These are phyloP conservation scores for Ceratocystis cacaofunesta DNA, from an alignment of 2,329 filamentous ascomycete species.

Conservation along the genomic window DNA sequence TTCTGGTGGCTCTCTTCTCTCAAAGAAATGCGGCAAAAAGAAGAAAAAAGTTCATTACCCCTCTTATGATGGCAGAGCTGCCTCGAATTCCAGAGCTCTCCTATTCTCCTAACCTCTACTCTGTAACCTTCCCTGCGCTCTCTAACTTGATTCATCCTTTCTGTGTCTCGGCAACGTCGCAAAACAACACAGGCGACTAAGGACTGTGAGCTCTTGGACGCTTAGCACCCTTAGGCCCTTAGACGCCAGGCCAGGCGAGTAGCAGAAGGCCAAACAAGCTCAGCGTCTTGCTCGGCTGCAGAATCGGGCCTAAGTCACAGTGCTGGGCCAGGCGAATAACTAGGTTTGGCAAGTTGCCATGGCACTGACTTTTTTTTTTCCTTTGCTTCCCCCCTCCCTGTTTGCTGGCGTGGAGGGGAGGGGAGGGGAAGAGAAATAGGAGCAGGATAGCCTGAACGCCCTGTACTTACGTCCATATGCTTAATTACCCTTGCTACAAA, in stretches of 20 bases:
- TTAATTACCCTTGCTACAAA: background rate
- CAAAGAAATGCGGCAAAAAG: background rate
- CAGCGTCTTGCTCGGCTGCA: background rate
- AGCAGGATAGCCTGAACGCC: background rate
- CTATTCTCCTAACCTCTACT: background rate
- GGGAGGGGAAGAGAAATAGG: too few species aligned
- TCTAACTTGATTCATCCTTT: background rate
- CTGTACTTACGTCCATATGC: background rate
- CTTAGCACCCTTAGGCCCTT: background rate
- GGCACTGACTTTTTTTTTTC: background rate
- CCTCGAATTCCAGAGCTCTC: background rate
- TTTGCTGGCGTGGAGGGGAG: too few species aligned
- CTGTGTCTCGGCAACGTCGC: conserved; percentile 2
- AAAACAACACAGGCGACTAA: background rate
- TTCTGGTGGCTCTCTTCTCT: background rate
- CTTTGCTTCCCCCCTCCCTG: background rate
- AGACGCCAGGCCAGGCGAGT: background rate
- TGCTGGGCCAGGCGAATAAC: background rate
- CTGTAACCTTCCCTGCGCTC: background rate
- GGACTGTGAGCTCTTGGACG: background rate
- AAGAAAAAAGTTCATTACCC: background rate
- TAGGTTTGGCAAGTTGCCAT: background rate
- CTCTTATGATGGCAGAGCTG: background rate
- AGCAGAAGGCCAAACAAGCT: background rate
- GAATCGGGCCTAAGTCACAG: background rate